Base-by-base conservation (phyloP, 371 early-diverging fungal genomes). In the Mucor lusitanicus region DNA sequence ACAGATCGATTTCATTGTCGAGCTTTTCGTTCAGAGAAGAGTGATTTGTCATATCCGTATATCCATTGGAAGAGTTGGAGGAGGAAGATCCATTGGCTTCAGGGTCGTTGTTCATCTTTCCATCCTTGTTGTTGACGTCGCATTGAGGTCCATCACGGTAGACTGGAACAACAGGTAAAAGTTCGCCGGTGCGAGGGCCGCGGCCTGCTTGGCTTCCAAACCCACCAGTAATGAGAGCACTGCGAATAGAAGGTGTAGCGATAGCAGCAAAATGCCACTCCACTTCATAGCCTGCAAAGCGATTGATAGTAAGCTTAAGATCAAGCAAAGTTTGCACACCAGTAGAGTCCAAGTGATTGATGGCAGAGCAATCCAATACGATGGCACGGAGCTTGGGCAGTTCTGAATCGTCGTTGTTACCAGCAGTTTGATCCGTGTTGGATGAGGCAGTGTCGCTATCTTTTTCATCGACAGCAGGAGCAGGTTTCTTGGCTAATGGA, bases 311-410 rank as follows among this genome's bases (percentile, higher is more conserved):
- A 3, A 67, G 40, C 37, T 70, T 62, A 1, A 74, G 64, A 67
- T 74, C 74, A 5, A 70, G 35, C 13, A 74, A 48, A 5, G 68
- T 61, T 53, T 74, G 74, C 6, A 70, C 62, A 28, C 74, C 74
- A 11, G 71, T 71, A 9, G 84, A 77, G 67, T 90, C 90, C 27
- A 88, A 58, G 25, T 67, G 59, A 62, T 84, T 86, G 13, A 88
- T 88, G 25, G 77, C 75, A 0, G 83, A 70, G 46, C 87, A 85
- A 63, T 90, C 91, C 40, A 90, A 76, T 12, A 90, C 75, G 19
- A 88, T 62, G 23, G 88, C 87, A 25, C 68, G 68, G 17, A 90
- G 76, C n/a, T 50, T 54, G 3, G 84, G 83, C 17, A 37, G 13
- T 8, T 53, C 21, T 15, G 19, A 40, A 37, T 59, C 21, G 21